phyloP scores from a whole-genome alignment of 306 rosid species.

The Sesbania bispinosa region DNA sequence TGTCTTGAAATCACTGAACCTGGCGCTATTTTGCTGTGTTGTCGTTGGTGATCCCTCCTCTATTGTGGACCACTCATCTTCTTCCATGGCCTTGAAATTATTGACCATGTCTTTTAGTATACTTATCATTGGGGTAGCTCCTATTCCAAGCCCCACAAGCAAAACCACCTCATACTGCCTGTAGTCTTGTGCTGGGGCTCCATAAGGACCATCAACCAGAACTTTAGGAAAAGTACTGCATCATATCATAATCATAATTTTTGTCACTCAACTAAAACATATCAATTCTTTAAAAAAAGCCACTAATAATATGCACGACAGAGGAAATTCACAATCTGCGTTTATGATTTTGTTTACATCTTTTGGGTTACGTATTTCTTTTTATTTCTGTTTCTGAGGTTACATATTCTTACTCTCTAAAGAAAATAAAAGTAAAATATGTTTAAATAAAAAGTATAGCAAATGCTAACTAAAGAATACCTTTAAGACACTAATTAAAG shows the following conservation, averaged over 20 bases:
- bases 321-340: background rate
- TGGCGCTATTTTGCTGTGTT: background rate
- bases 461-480: too few species aligned
- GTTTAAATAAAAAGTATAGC: too few species aligned
- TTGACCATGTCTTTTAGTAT: constrained; percentile 63
- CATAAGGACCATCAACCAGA: constrained; percentile 67
- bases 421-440: too few species aligned
- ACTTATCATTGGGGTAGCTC: constrained; percentile 77
- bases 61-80: constrained; percentile 23
- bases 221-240: constrained; percentile 47
- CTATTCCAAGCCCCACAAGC: constrained; percentile 71
- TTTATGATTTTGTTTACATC: too few species aligned
- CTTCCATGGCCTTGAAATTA: constrained; percentile 48
- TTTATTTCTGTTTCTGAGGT: background rate
- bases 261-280: background rate
- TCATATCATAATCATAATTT: background rate
- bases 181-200: constrained; percentile 78
- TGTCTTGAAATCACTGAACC: constrained; percentile 39
- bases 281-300: background rate
- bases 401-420: too few species aligned
- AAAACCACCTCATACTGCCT: constrained; percentile 59
- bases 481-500: background rate
- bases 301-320: background rate
- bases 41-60: constrained; percentile 35
- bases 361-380: background rate